Conservation (phyloP, 148 eudicot species). For the Rhododendron ovatum region DNA sequence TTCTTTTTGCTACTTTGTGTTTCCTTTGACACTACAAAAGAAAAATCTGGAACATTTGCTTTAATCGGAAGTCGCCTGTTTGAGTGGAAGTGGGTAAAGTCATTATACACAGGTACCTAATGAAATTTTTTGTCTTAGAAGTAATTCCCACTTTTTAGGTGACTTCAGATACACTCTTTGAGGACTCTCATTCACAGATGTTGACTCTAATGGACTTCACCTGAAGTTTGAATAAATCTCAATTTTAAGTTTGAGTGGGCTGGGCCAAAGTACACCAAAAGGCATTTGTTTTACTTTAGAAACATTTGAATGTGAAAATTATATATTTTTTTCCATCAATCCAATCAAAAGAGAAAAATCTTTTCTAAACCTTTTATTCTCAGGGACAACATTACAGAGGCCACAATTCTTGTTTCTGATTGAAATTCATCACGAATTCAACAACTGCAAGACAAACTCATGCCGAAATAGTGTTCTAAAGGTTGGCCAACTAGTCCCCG, state of each 20-base stretch:
- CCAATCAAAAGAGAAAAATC: neutral
- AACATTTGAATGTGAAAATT: neutral
- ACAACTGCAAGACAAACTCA: neutral
- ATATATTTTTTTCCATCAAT: neutral
- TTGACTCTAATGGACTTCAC: neutral
- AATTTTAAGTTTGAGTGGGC: neutral
- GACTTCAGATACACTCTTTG: slow-evolving; percentile 13
- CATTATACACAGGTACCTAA: neutral
- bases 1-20: neutral
- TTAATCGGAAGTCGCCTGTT: neutral
- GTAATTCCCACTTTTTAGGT: neutral
- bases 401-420: neutral
- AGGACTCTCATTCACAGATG: neutral
- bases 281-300: neutral
- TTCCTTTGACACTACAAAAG: neutral
- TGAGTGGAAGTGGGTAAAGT: neutral
- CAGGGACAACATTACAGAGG: neutral
- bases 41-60: neutral
- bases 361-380: neutral
- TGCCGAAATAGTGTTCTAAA: neutral
- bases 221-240: neutral
- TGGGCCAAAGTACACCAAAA: neutral
- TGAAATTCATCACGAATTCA: neutral
- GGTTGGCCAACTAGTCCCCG: too few species aligned
- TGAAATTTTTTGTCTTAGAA: slow-evolving; percentile 11